Evolutionary conservation across 495 filamentous ascomycete genomes (phyloP), one percentile per base, ranked within the genome.

Genomic region (Neurospora terricola): DNA sequence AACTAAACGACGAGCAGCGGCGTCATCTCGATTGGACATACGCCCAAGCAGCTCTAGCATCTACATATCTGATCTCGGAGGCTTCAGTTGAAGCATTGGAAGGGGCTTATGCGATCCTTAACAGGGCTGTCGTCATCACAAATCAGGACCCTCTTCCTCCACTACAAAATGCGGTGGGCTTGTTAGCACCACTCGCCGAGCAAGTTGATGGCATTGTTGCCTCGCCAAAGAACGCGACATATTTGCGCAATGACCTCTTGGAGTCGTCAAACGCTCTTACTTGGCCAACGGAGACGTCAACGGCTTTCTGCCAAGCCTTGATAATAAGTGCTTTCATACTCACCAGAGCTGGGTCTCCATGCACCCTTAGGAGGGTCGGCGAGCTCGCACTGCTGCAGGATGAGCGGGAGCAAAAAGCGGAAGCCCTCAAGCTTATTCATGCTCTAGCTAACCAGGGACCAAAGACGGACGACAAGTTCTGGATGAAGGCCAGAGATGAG

Each of bases 31-130:
- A 88, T 40, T 77, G 79, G 66, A 85, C 86, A 71, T 97, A 95
- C 78, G 90, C 88, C 6, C 91, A 92, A 75, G 85, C 92, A 10
- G 91, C 88, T 0, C 82, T 97, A 43, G 91, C 93, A 30, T 84
- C 90, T 69, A 86, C 94, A 16, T 96, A 96, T 78, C 83, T 90
- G 16, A 89, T 90, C 45, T 77, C 90, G 3, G 87, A 90, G 18
- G 83, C 86, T 23, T 89, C 89, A 9, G 72, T 81, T 7, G 84
- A 90, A 37, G 86, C 88, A 3, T 76, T 96, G 69, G 84, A 88
- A 21, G 88, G 86, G 3, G 88, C 90, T 9, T 87, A 91, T 72
- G 83, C 84, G 30, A 87, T 97, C 23, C 78, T 92, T 23, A 80
- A 80, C 11, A 88, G 89, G 72, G 85, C 93, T 38, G 84, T 88